Base-by-base conservation (phyloP, 169 alveolate genomes). In the Plasmodium vivax region DNA sequence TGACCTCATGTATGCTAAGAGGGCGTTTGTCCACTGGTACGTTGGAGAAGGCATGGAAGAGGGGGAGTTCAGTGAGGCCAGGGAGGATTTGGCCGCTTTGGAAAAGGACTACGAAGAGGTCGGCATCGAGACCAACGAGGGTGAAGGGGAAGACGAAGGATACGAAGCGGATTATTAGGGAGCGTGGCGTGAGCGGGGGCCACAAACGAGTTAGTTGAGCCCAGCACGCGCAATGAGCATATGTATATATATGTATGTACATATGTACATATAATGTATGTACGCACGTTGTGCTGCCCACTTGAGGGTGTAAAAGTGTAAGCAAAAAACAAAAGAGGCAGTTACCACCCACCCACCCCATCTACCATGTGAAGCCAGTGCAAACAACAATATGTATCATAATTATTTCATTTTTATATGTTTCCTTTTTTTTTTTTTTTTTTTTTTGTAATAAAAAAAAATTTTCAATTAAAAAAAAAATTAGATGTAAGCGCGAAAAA, bases 11-110 rank as follows among this genome's bases (percentile, higher is more conserved):
- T 98, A 98, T 95, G 98, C 99, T 83, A 99, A 98, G 98, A 98
- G 99, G 90, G 99, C 99, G 58, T 99, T 99, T 96, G 99, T 99
- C 84, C 99, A 99, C 95, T 99, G 99, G 99, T 99, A 98, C 96
- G 99, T 99, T 80, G 99, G 99, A 45, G 99, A 99, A 96, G 99
- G 99, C 91, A 98, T 99, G 99, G 99, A 99, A 96, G 99, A 99
- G 96, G 99, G 99, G 30, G 99, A 99, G 93, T 99, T 99, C 97
- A 97, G 99, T 79, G 99, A 99, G 97, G 99, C 99, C 71, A 97
- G 99, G 80, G 99, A 99, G 93, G 99, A 99, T 95, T 96, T 99
- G 85, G 99, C 99, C 27, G 99, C 99, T 45, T 97, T 99, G 56
- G 99, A 99, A 96, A 98, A 98, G 96, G 99, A 99, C 95, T 98